phyloP scores from a whole-genome alignment of 2,329 filamentous ascomycete genomes.

The Cercospora sp. region DNA sequence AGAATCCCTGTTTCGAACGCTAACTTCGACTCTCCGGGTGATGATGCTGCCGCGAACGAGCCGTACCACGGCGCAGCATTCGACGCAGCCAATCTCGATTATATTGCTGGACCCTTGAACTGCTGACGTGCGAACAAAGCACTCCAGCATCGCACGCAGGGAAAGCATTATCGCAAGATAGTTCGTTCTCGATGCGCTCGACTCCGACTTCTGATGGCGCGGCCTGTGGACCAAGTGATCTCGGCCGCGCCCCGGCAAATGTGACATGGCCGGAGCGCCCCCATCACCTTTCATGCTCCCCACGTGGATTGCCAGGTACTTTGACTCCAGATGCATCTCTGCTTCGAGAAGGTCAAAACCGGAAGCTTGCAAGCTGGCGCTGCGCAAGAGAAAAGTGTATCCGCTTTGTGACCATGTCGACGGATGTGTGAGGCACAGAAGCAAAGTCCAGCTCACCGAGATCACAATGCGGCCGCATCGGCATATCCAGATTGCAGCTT shows the following conservation, averaged over 20 bases:
- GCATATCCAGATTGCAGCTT: neutral
- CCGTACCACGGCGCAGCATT: slow-evolving; percentile 6
- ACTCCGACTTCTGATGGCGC: neutral
- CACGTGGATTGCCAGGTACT: neutral
- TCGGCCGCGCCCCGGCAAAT: slow-evolving; percentile 1
- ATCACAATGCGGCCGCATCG: neutral
- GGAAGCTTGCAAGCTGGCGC: neutral
- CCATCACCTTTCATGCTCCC: neutral
- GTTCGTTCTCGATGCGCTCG: neutral
- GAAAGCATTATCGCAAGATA: neutral
- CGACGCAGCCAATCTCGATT: slow-evolving; percentile 4
- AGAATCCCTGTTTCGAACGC: slow-evolving; percentile 11
- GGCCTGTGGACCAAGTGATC: slow-evolving; percentile 9
- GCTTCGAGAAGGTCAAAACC: neutral
- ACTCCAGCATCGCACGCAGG: neutral
- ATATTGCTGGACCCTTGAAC: slow-evolving; percentile 3
- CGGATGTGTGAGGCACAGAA: neutral
- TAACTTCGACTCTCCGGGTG: neutral
- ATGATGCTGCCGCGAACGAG: neutral
- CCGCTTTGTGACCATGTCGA: neutral
- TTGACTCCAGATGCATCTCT: neutral
- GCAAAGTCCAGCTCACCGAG: neutral
- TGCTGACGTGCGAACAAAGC: slow-evolving; percentile 1
- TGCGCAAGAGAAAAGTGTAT: neutral
- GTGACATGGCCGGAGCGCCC: neutral